Evolutionary conservation across 139 green algal species (phyloP).

Genomic region (Coccomyxa sp.): DNA sequence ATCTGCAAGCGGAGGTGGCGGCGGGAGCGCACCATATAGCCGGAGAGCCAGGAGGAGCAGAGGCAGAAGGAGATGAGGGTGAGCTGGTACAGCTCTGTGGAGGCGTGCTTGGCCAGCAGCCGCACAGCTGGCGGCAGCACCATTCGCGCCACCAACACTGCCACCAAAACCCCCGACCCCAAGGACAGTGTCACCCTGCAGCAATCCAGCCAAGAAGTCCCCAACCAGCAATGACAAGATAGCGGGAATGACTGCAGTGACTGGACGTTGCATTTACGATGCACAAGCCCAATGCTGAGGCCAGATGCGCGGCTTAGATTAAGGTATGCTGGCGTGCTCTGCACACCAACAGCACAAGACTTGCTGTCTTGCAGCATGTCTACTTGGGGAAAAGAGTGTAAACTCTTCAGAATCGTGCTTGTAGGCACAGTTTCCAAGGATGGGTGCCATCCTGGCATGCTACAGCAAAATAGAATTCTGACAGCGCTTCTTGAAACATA

Average conservation of each 20-base stretch:
- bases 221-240: too few species aligned
- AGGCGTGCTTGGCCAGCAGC: conserved; percentile 40
- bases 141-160: conserved; percentile 37
- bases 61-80: conserved; percentile 77
- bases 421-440: too few species aligned
- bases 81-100: conserved; percentile 80
- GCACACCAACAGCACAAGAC: not conserved
- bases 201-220: not conserved
- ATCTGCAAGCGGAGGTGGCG: too few species aligned
- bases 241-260: too few species aligned
- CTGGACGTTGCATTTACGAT: not conserved
- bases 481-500: too few species aligned
- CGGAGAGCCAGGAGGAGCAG: conserved; percentile 48
- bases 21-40: conserved; percentile 27
- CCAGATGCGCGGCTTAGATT: not conserved
- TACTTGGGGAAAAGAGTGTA: too few species aligned
- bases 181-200: conserved; percentile 31
- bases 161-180: conserved; percentile 25
- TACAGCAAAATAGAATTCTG: too few species aligned
- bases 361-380: too few species aligned
- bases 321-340: not conserved
- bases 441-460: too few species aligned
- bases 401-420: too few species aligned
- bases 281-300: not conserved
- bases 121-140: conserved; percentile 57